phyloP scores from a whole-genome alignment of 495 filamentous ascomycete species.

The Immersiella caudata region DNA sequence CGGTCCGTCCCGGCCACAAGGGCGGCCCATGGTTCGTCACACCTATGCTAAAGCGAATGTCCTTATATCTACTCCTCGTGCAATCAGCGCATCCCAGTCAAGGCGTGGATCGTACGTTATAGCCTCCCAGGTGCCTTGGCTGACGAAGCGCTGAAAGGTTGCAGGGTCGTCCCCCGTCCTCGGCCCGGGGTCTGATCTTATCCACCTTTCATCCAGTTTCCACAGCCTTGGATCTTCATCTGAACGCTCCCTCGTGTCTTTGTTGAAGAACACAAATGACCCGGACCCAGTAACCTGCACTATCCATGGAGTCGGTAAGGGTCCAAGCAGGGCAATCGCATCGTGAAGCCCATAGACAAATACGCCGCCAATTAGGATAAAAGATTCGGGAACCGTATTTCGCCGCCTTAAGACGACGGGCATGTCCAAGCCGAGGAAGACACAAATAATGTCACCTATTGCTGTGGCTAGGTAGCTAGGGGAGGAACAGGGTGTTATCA shows the following conservation, averaged over 20 bases:
- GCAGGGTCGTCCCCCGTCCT: background rate
- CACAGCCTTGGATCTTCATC: conserved; percentile 1
- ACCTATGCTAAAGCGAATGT: background rate
- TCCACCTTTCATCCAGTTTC: background rate
- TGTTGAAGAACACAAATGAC: background rate
- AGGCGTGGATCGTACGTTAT: background rate
- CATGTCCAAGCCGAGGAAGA: background rate
- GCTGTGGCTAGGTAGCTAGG: background rate
- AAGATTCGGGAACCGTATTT: background rate
- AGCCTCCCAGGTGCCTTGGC: background rate
- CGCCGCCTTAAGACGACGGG: background rate
- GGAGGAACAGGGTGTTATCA: background rate
- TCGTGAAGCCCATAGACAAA: conserved; percentile 3
- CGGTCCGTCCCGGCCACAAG: no score
- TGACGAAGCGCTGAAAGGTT: background rate
- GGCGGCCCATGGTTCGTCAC: no score
- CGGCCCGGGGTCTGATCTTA: no score
- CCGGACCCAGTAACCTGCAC: background rate
- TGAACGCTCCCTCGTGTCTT: background rate
- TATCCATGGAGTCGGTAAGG: background rate
- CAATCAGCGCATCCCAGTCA: background rate
- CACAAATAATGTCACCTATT: conserved; percentile 6
- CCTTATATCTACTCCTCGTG: background rate
- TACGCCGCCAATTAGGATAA: background rate
- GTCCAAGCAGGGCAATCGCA: background rate